These are phyloP conservation scores for Danielia oregonensis DNA, from an alignment of 805 yeast species.

Conservation along the genomic window DNA sequence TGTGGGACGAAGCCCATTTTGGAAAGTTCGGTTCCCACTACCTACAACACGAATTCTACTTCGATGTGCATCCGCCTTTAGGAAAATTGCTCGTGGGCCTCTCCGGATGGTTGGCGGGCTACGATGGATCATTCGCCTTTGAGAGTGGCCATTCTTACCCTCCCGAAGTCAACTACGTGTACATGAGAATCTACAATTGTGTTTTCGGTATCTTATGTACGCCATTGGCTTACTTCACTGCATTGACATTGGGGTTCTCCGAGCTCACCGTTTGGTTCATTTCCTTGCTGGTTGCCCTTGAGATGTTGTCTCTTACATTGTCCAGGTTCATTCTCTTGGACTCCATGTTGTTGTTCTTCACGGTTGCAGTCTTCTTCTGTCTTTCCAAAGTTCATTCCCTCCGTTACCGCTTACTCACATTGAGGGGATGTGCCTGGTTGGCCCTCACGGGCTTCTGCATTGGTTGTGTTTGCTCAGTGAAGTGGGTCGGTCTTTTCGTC, in stretches of 20 bases:
- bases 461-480: slow-evolving; percentile 81
- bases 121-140: slow-evolving; percentile 72
- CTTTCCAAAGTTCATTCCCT: slow-evolving; percentile 46
- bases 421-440: slow-evolving; percentile 52
- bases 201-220: slow-evolving; percentile 62
- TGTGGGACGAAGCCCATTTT: slow-evolving; percentile 98
- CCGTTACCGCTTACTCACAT: slow-evolving; percentile 38
- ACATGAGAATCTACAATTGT: slow-evolving; percentile 73
- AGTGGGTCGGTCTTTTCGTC: slow-evolving; percentile 79
- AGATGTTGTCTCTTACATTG: slow-evolving; percentile 64
- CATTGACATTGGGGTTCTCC: slow-evolving; percentile 24
- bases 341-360: slow-evolving; percentile 72
- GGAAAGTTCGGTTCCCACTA: slow-evolving; percentile 95
- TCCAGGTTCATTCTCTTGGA: slow-evolving; percentile 75
- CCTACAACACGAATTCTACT: slow-evolving; percentile 82
- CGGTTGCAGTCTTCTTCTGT: slow-evolving; percentile 43
- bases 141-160: slow-evolving; percentile 66
- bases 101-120: slow-evolving; percentile 84
- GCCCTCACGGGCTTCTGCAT: slow-evolving; percentile 59
- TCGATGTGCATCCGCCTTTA: slow-evolving; percentile 96
- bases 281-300: slow-evolving; percentile 60
- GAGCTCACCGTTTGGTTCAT: slow-evolving; percentile 52
- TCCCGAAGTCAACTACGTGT: slow-evolving; percentile 52
- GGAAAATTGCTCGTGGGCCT: slow-evolving; percentile 92
- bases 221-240: slow-evolving; percentile 60